Base-by-base conservation (phyloP, 1,284 basidiomycete species). In the Austropuccinia psidii region DNA sequence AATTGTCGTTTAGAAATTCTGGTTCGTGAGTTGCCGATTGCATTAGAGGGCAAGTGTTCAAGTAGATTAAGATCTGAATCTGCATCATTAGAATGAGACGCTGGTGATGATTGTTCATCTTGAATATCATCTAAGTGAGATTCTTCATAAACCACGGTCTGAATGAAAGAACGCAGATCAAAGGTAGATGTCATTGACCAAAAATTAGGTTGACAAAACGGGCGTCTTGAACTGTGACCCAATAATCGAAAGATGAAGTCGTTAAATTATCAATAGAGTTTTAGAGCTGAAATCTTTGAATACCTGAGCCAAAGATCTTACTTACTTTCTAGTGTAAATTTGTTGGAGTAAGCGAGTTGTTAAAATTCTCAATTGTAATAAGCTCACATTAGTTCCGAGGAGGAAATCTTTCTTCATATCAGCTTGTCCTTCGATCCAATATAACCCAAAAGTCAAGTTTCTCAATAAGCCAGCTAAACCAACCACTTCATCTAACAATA, bases 321-420 rank as follows among this genome's bases (percentile, higher is more conserved):
- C 89, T 81, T 77, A 94, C 91, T 95, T 91, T 83, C 93, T 81
- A 5, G 90, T 89, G 78, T 92, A 89, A 7, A 96, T 87, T 3
- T 87, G 88, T 54, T 89, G 85, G 66, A 95, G 80, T 78, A 90
- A 89, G 74, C 84, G 85, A 0, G 90, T 93, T 74, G 90, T 85
- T 78, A 87, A 85, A 69, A 88, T 86, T 70, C 90, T 80, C 11
- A 89, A 84, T n/a, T 82, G 83, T 77, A 89, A 77, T 33, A 75
- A 37, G 33, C 66, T 65, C 31, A 77, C 73, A 2, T 74, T 86
- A 84, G 84, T 82, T 0, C 84, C 86, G 1, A 83, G 82, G 0
- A 85, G 82, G 8, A 79, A 79, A 3, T 79, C 80, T 81, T 19
- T 81, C 78, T 67, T 84, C 82, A 41, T 73, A 73, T 60, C 49